Conservation (phyloP, 305 asterid genomes). For the Rubia balearica region DNA sequence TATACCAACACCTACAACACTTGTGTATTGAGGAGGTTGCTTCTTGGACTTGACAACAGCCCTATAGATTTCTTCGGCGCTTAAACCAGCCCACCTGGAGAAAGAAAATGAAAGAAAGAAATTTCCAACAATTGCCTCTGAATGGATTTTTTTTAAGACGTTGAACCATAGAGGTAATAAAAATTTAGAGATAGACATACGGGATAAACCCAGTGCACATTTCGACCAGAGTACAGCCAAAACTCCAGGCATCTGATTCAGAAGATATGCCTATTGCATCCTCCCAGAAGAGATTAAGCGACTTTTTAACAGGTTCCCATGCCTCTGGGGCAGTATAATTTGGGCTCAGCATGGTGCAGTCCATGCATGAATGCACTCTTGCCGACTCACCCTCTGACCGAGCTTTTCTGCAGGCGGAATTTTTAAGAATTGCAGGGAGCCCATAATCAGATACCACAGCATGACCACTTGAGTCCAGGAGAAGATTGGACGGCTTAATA, state of each 20-base stretch:
- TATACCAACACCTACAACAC: slow-evolving; percentile 96
- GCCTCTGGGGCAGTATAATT: slow-evolving; percentile 98
- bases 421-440: slow-evolving; percentile 86
- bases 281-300: slow-evolving; percentile 91
- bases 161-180: slow-evolving; percentile 14
- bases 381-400: slow-evolving; percentile 67
- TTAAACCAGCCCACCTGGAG: slow-evolving; percentile 90
- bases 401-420: slow-evolving; percentile 77
- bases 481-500: slow-evolving; percentile 92
- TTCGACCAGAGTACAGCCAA: slow-evolving; percentile 97
- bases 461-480: slow-evolving; percentile 83
- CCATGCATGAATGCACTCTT: slow-evolving; percentile 93
- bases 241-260: slow-evolving; percentile 99
- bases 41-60: slow-evolving; percentile 76
- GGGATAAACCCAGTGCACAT: slow-evolving; percentile 99
- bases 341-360: slow-evolving; percentile 97
- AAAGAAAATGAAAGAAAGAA: slow-evolving; percentile 23
- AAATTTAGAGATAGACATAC: slow-evolving; percentile 45
- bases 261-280: slow-evolving; percentile 93
- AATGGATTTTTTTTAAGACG: slow-evolving; percentile 6
- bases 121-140: slow-evolving; percentile 20
- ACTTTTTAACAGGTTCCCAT: slow-evolving; percentile 93
- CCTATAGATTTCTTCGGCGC: slow-evolving; percentile 85
- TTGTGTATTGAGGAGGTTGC: slow-evolving; percentile 95
- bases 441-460: slow-evolving; percentile 97